Base-by-base conservation (phyloP, 2,329 filamentous ascomycete genomes). In the Hawksworthiomyces lignivorus region DNA sequence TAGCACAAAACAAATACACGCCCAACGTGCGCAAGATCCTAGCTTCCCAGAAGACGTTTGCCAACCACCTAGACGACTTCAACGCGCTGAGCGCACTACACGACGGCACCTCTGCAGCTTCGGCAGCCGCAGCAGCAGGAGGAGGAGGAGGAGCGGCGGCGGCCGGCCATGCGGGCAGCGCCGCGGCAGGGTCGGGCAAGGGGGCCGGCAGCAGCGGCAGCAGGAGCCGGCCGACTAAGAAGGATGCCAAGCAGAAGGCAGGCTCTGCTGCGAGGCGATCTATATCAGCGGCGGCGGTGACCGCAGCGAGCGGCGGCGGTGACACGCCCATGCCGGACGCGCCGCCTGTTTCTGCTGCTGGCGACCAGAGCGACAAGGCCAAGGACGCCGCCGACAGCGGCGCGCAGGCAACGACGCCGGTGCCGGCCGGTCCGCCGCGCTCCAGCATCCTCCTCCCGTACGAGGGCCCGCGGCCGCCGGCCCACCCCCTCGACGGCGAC, bases 21-120 rank as follows among this genome's bases (percentile, higher is more conserved):
- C 70, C 77, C 27, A 80, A 77, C 50, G 82, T 87, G 20, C 77
- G 85, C 52, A 82, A 82, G 62, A 87, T 92, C 48, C 68, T 92
- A 43, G 78, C 82, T 50, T 87, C 82, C 20, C 83, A 87, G 56
- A 87, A 90, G 65, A 87, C 84, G 4, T 90, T 90, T 60, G 77
- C 79, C 48, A 88, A 92, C 63, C 82, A 90, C 59, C 72, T 90
- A 35, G 83, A 86, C 52, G 86, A 92, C 59, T 87, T 83, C 59
- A 73, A 84, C 52, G 85, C 85, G 8, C 65, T 78, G 52, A 67
- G 70, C 45, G 63, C 67, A n/a, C 63, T 65, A 22, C 58, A 61
- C 36, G 65, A 65, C 42, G 60, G 56, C 44, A 60, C 29, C 7
- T 12, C 61, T 43, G 50, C 64, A 14, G 48, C 53, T 44, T 55